Percentiles rank a stretch among this genome's conserved stretches.
Evolutionary conservation across 2,329 filamentous ascomycete genomes (phyloP).

Genomic region (Whalleya microplaca): DNA sequence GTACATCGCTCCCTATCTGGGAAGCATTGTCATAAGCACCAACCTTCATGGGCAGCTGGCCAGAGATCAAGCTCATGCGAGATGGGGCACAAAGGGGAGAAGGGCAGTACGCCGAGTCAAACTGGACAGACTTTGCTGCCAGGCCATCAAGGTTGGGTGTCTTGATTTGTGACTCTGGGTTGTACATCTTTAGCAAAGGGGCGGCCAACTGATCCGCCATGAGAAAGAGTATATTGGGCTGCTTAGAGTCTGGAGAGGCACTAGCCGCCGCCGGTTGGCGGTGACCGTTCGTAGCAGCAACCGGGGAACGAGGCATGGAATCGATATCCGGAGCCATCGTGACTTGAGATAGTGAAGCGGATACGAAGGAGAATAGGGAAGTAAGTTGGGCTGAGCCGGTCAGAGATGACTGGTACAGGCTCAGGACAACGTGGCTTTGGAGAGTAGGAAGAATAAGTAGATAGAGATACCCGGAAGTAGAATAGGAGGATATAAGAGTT

Average conservation of each 20-base stretch:
- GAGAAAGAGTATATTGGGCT: slow-evolving; percentile 86
- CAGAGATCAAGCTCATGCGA: slow-evolving; percentile 92
- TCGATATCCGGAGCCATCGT: slow-evolving; percentile 73
- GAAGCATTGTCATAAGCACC: slow-evolving; percentile 90
- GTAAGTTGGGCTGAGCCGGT: slow-evolving; percentile 8
- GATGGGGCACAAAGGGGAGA: slow-evolving; percentile 91
- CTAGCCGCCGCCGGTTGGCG: slow-evolving; percentile 34
- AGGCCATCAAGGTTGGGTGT: slow-evolving; percentile 88
- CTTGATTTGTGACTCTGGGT: slow-evolving; percentile 84
- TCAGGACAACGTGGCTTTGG: neutral
- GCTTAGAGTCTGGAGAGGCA: slow-evolving; percentile 39
- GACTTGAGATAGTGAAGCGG: slow-evolving; percentile 4
- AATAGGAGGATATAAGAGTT: slow-evolving; percentile 3
- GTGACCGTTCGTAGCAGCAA: slow-evolving; percentile 29
- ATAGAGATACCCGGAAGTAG: slow-evolving; percentile 3
- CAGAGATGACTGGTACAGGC: slow-evolving; percentile 4
- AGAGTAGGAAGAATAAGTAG: slow-evolving; percentile 2
- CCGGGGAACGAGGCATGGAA: slow-evolving; percentile 64
- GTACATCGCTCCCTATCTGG: slow-evolving; percentile 80
- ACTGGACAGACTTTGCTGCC: slow-evolving; percentile 81
- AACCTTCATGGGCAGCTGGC: slow-evolving; percentile 88
- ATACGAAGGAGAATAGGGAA: slow-evolving; percentile 6
- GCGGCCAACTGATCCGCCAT: slow-evolving; percentile 97
- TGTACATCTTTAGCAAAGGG: slow-evolving; percentile 89
- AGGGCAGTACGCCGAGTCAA: slow-evolving; percentile 93